Conservation (phyloP, 805 yeast species). For the Naumovozyma castellii region DNA sequence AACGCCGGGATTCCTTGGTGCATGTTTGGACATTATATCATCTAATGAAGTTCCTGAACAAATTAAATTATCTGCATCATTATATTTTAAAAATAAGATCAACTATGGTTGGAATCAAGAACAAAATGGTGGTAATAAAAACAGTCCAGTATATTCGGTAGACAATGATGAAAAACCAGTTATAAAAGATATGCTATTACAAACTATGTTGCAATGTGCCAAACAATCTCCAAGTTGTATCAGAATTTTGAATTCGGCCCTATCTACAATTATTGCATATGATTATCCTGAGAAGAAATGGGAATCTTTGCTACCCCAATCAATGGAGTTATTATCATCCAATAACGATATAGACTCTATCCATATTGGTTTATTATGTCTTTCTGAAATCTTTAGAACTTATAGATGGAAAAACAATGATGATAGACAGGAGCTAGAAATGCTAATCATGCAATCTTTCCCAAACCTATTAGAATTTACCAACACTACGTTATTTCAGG, state of each 20-base stretch:
- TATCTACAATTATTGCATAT: constrained; percentile 40
- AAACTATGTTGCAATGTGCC: constrained; percentile 45
- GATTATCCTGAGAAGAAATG: constrained; percentile 44
- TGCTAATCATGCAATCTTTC: constrained; percentile 46
- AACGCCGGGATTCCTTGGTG: constrained; percentile 67
- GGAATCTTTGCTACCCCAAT: constrained; percentile 43
- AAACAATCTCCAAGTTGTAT: constrained; percentile 31
- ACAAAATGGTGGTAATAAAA: constrained; percentile 17
- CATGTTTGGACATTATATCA: constrained; percentile 67
- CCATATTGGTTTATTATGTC: constrained; percentile 60
- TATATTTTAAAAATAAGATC: constrained; percentile 72
- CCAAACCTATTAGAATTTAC: constrained; percentile 63
- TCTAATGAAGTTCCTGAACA: constrained; percentile 41
- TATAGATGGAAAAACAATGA: constrained; percentile 64
- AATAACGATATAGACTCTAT: constrained; percentile 35
- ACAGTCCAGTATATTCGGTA: constrained; percentile 30
- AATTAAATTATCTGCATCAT: constrained; percentile 64
- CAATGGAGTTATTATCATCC: constrained; percentile 36
- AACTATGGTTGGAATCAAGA: constrained; percentile 48
- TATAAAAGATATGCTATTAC: constrained; percentile 58
- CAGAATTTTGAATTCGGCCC: constrained; percentile 42
- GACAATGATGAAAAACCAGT: constrained; percentile 66
- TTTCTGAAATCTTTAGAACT: constrained; percentile 59
- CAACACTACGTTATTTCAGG: constrained; percentile 38
- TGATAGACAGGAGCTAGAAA: constrained; percentile 44